Conservation (phyloP, 139 green algal species). For the Penium margaritaceum region DNA sequence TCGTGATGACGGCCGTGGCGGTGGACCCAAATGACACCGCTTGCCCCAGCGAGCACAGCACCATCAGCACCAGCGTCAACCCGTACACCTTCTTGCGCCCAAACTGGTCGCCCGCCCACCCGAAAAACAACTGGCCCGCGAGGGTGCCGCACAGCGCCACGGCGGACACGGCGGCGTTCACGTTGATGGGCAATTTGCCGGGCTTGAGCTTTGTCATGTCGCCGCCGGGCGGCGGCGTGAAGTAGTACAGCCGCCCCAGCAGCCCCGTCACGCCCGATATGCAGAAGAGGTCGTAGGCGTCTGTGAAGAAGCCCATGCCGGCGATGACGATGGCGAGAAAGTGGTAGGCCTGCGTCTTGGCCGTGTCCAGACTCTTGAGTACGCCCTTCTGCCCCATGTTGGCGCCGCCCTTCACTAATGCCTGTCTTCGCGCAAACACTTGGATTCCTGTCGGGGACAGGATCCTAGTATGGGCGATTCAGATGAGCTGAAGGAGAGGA, state of each 20-base stretch:
- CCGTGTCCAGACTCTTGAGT: slow-evolving; percentile 4
- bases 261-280: slow-evolving; percentile 25
- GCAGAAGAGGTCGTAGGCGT: slow-evolving; percentile 30
- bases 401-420: too few relatives aligned
- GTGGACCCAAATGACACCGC: slow-evolving; percentile 23
- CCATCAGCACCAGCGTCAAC: slow-evolving; percentile 48
- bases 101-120: slow-evolving; percentile 39
- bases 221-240: too few relatives aligned
- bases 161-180: slow-evolving; percentile 7
- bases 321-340: slow-evolving; percentile 34
- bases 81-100: slow-evolving; percentile 47
- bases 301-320: slow-evolving; percentile 35
- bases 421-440: too few relatives aligned
- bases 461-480: too few relatives aligned
- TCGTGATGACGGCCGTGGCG: slow-evolving; percentile 20
- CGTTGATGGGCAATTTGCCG: slow-evolving; percentile 9
- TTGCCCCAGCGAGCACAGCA: slow-evolving; percentile 18
- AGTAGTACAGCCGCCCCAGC: slow-evolving; percentile 34
- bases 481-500: too few relatives aligned
- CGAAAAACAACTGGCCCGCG: slow-evolving; percentile 20
- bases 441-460: too few relatives aligned
- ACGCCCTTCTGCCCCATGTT: too few relatives aligned
- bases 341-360: slow-evolving; percentile 3
- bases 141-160: slow-evolving; percentile 32
- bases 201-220: too few relatives aligned